These are phyloP conservation scores for Cucumis hystrix DNA, from an alignment of 306 rosid species.

Conservation along the genomic window DNA sequence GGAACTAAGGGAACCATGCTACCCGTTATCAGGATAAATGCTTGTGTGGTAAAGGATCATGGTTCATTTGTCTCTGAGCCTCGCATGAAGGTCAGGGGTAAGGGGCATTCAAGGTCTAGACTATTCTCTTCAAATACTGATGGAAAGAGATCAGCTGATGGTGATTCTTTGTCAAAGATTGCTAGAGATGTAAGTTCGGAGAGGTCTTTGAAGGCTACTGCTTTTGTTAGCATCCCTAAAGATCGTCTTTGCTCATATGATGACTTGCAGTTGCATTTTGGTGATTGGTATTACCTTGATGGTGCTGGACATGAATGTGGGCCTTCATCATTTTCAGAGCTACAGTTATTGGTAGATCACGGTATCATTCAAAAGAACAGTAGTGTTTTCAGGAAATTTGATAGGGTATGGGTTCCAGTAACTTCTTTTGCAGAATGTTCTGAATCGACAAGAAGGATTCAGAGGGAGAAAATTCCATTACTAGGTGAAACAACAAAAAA, in stretches of 20 bases:
- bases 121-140: conserved; percentile 53
- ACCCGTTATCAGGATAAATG: conserved; percentile 85
- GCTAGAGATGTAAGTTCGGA: conserved; percentile 29
- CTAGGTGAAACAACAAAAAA: conserved; percentile 26
- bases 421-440: conserved; percentile 51
- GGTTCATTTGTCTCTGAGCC: conserved; percentile 77
- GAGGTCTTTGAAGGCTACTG: conserved; percentile 28
- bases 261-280: conserved; percentile 71
- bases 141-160: conserved; percentile 62
- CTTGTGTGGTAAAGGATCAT: conserved; percentile 84
- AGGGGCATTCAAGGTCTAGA: conserved; percentile 62
- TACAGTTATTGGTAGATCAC: conserved; percentile 66
- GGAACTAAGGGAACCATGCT: conserved; percentile 78
- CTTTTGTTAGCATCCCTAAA: conserved; percentile 37
- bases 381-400: conserved; percentile 75
- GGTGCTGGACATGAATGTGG: conserved; percentile 96
- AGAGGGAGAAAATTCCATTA: conserved; percentile 24
- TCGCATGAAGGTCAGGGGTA: conserved; percentile 46
- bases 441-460: conserved; percentile 22
- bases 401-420: conserved; percentile 89
- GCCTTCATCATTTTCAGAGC: conserved; percentile 72
- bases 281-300: conserved; percentile 96
- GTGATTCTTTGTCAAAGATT: conserved; percentile 41
- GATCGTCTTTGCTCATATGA: conserved; percentile 51
- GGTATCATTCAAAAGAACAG: conserved; percentile 54